Base-by-base conservation (phyloP, 2,329 filamentous ascomycete genomes). In the Lecanicillium sp. region DNA sequence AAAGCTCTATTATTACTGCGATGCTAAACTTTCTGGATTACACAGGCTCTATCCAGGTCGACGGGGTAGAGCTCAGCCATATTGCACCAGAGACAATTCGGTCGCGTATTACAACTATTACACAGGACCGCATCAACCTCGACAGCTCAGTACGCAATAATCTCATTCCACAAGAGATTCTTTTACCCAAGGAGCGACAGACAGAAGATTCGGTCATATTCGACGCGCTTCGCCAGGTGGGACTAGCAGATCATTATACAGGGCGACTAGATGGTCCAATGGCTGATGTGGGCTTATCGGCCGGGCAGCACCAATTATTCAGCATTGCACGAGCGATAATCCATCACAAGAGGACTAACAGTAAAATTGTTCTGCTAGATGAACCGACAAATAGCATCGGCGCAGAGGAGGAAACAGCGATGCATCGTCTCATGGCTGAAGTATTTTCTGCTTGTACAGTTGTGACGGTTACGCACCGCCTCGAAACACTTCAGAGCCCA, bases 1-100 rank as follows among this genome's bases (percentile, higher is more conserved):
- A 52, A 29, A 46, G 45, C 38, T 51, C 50, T 9, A 36, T 51
- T 6, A 22, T 51, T 19, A 38, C 46, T n/a, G 42, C 47, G 13
- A 17, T 48, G 2, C 29, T 43, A 13, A 33, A 37, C 9, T 30
- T 46, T 7, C 34, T 46, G 2, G 40, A 42, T 13, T 32, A 42
- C 19, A 33, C 35, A 5, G 46, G 42, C n/a, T 25, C 20, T 15
- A 43, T 48, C 11, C 14, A 27, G 1, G 37, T 46, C 12, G 49
- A 52, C 30, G 43, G 41, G 4, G 2, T 41, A 4, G 38, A 47
- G 9, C 37, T 45, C 15, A 33, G 38, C 11, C 35, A 39, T 4
- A 19, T 53, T 6, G 41, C 45, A 2, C 40, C 40, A 4, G 42
- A 48, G 9, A 39, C 32, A 12, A 29, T 51, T 9, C 40, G 50